These are phyloP conservation scores for Penicillium freii DNA, from an alignment of 2,329 filamentous ascomycete genomes.

Conservation along the genomic window DNA sequence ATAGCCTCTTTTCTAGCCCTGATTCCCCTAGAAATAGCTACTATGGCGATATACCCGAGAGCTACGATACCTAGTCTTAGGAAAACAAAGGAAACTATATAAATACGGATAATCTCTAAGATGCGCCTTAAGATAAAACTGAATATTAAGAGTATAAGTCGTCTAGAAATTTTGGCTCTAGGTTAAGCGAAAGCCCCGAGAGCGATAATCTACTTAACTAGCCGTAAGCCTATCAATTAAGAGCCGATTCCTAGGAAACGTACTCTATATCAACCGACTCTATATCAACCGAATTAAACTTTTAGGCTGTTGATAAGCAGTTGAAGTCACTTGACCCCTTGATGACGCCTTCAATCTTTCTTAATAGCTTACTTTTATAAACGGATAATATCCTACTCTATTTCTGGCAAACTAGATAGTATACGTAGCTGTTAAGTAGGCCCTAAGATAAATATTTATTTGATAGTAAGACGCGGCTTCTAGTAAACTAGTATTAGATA, in stretches of 20 bases:
- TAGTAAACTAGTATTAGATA: neutral
- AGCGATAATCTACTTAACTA: neutral
- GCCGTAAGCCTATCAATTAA: neutral
- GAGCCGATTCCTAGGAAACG: neutral
- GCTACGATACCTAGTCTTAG: neutral
- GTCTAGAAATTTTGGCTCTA: neutral
- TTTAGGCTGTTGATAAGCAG: neutral
- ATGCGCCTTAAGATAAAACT: neutral
- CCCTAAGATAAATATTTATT: neutral
- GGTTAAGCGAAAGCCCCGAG: neutral
- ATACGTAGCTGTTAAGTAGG: neutral
- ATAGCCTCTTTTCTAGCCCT: neutral
- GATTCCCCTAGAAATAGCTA: neutral
- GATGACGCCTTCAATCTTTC: neutral
- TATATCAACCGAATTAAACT: neutral
- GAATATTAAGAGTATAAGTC: neutral
- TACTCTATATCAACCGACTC: neutral
- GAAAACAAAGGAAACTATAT: neutral
- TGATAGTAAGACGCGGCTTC: neutral
- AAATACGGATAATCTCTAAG: neutral
- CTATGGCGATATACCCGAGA: neutral
- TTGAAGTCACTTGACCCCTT: neutral
- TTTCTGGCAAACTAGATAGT: constrained; percentile 3
- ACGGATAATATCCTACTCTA: neutral
- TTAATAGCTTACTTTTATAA: neutral